These are phyloP conservation scores for Polyrhizophydium stewartii DNA, from an alignment of 371 early-diverging fungal species.

Conservation along the genomic window DNA sequence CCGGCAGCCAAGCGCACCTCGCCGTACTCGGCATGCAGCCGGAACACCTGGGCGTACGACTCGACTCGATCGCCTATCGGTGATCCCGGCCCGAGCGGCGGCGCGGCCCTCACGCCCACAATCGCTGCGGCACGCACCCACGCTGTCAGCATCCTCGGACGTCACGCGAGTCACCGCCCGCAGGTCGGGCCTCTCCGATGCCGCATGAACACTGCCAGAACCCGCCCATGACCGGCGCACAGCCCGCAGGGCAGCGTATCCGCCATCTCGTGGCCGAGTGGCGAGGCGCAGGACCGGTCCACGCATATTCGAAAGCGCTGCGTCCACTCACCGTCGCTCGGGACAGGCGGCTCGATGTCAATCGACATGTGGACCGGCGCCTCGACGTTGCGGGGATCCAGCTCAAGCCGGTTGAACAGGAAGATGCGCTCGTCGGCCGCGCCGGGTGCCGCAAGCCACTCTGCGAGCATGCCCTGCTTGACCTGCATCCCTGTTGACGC, in stretches of 20 bases:
- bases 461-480: conserved; percentile 6
- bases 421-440: conserved; percentile 14
- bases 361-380: conserved; percentile 8
- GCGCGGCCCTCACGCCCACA: not conserved
- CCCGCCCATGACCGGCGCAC: too few species aligned
- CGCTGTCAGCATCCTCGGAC: too few species aligned
- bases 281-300: too few species aligned
- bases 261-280: too few species aligned
- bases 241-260: too few species aligned
- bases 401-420: conserved; percentile 22
- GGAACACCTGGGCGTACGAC: not conserved
- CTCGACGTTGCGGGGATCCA: conserved; percentile 9
- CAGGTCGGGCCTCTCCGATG: too few species aligned
- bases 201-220: too few species aligned
- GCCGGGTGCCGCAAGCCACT: not conserved
- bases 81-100: not conserved
- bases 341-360: conserved; percentile 28
- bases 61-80: not conserved
- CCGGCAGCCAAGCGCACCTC: conserved; percentile 1
- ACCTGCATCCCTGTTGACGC: conserved; percentile 11
- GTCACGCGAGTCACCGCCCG: too few species aligned
- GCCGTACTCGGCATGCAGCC: conserved; percentile 5
- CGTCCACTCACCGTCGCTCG: conserved; percentile 8
- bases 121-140: not conserved
- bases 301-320: too few species aligned